These are phyloP conservation scores for Zygotorulaspora chibaensis DNA, from an alignment of 805 yeast species.

Conservation along the genomic window DNA sequence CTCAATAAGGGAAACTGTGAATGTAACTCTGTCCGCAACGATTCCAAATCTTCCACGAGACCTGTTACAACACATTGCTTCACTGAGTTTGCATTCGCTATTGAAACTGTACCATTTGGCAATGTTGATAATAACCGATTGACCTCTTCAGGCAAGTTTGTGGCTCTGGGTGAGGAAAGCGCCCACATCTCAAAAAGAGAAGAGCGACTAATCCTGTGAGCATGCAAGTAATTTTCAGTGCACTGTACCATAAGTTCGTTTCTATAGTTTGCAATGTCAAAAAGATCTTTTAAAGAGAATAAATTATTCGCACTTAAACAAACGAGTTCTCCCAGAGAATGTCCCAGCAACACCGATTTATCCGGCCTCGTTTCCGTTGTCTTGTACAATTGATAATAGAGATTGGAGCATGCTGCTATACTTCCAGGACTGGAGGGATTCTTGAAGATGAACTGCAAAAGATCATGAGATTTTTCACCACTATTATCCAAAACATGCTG, in stretches of 20 bases:
- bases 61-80: conserved; percentile 36
- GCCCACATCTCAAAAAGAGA: conserved; percentile 34
- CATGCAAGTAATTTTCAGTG: conserved; percentile 26
- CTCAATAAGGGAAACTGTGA: conserved; percentile 22
- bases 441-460: conserved; percentile 20
- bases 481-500: conserved; percentile 16
- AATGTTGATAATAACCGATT: conserved; percentile 15
- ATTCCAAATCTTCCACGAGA: conserved; percentile 26
- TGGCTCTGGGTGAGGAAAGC: conserved; percentile 28
- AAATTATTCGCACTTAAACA: conserved; percentile 29
- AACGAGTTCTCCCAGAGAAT: conserved; percentile 35
- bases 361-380: neutral
- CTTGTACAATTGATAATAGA: conserved; percentile 26
- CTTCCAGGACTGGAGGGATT: conserved; percentile 32
- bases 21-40: conserved; percentile 23
- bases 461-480: conserved; percentile 21
- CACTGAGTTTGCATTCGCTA: conserved; percentile 32
- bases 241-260: conserved; percentile 33
- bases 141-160: conserved; percentile 26
- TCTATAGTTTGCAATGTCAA: conserved; percentile 33
- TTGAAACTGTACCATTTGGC: conserved; percentile 22
- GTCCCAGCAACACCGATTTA: conserved; percentile 26
- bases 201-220: conserved; percentile 25
- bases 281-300: conserved; percentile 27
- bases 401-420: conserved; percentile 32